Evolutionary conservation across 805 yeast species (phyloP), one percentile per base, ranked within the genome.

Genomic region (Kazachstania africana): DNA sequence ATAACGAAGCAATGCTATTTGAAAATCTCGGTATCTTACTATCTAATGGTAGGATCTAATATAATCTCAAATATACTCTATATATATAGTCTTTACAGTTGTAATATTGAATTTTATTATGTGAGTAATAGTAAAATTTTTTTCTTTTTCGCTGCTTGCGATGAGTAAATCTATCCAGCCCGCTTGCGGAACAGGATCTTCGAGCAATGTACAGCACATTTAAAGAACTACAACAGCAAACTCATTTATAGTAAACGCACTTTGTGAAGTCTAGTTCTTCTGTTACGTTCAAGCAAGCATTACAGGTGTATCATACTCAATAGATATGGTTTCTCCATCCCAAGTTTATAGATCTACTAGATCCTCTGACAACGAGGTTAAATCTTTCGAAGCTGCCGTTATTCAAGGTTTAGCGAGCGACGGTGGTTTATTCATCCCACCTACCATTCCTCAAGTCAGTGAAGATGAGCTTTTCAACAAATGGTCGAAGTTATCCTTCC

Each of bases 351-450:
- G 88, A 63, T 81, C 93, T 13, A 78, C 93, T n/a, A 77, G 93
- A 57, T 70, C 81, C 3, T 37, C 69, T 13, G 52, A 50, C 3
- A 53, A 59, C 12, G 71, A 72, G 45, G 52, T 67, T 6, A 65
- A 70, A 31, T 68, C 84, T 4, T 82, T 82, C 43, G 94, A 82
- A 56, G 85, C 75, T 32, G 88, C 79, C 14, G 79, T 82, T 36
- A 75, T 81, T 57, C 79, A 80, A 35, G 99, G 99, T 32, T 68
- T 91, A 49, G 97, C 97, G 33, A 75, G 81, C 29, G 99, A 93
- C 55, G 98, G 98, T 43, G 99, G 99, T 25, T 70, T 91, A 25
- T 91, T 83, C 57, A 68, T 91, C 34, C 99, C 98, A 28, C 70
- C 91, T 12, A 64, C 55, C 28, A 81, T 87, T 44, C 95, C 97